phyloP scores from a whole-genome alignment of 768 basidiomycete species.

The Aureoboletus auriporus region DNA sequence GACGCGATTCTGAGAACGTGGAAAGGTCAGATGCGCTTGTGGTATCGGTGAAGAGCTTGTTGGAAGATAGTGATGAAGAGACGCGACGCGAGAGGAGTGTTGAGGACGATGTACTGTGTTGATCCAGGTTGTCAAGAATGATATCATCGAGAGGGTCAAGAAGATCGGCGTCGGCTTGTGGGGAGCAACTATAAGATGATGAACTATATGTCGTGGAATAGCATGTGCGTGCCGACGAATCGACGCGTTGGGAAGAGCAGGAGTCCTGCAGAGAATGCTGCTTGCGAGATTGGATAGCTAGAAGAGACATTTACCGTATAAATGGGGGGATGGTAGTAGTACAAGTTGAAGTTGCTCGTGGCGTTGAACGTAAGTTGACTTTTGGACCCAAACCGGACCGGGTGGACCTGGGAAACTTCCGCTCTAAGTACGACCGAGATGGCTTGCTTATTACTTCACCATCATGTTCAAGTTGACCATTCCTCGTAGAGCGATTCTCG shows the following conservation, averaged over 20 bases:
- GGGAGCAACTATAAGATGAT: slow-evolving; percentile 1
- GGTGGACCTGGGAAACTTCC: slow-evolving; percentile 14
- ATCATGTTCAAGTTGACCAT: slow-evolving; percentile 9
- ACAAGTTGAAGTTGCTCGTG: slow-evolving; percentile 20
- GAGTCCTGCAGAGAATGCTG: not conserved
- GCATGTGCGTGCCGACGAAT: slow-evolving; percentile 5
- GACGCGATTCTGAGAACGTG: slow-evolving; percentile 5
- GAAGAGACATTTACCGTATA: slow-evolving; percentile 15
- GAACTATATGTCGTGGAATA: slow-evolving; percentile 11
- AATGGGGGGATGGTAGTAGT: slow-evolving; percentile 13
- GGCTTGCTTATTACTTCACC: not conserved
- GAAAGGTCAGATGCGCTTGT: slow-evolving; percentile 3
- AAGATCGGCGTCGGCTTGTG: not conserved
- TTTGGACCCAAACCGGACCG: slow-evolving; percentile 11
- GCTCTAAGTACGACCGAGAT: no score
- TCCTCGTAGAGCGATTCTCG: not conserved
- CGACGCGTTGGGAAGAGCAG: slow-evolving; percentile 1
- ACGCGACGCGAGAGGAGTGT: slow-evolving; percentile 17
- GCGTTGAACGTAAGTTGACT: slow-evolving; percentile 26
- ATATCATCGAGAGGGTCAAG: slow-evolving; percentile 10
- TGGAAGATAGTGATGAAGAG: slow-evolving; percentile 3
- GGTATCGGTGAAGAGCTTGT: slow-evolving; percentile 3
- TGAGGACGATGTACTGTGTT: slow-evolving; percentile 17
- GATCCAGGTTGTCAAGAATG: slow-evolving; percentile 17
- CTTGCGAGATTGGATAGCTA: slow-evolving; percentile 1